Conservation (phyloP, 305 asterid genomes). For the Stenogyne calaminthoides region DNA sequence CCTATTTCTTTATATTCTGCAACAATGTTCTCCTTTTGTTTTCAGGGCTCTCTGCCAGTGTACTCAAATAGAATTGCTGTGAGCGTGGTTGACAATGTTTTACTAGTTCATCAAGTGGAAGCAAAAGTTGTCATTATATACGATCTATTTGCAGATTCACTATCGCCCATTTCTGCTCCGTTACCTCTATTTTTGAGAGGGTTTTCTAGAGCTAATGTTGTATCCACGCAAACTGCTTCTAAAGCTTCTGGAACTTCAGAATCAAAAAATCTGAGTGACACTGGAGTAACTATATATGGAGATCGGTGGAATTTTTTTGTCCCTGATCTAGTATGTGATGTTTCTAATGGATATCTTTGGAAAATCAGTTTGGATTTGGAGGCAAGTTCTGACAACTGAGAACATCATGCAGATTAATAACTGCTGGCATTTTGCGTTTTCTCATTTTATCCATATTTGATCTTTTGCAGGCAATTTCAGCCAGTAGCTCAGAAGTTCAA, state of each 20-base stretch:
- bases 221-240: constrained; percentile 49
- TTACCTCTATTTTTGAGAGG: constrained; percentile 91
- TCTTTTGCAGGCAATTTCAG: constrained; percentile 79
- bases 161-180: constrained; percentile 89
- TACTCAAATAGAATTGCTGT: constrained; percentile 74
- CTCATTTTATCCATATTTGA: constrained; percentile 27
- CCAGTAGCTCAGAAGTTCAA: constrained; percentile 90
- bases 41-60: constrained; percentile 89
- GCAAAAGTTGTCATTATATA: constrained; percentile 93
- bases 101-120: constrained; percentile 95
- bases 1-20: constrained; percentile 19
- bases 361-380: constrained; percentile 84
- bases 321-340: constrained; percentile 88
- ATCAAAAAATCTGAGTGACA: constrained; percentile 40
- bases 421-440: constrained; percentile 21
- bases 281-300: constrained; percentile 63
- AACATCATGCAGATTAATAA: constrained; percentile 25
- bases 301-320: constrained; percentile 86
- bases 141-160: constrained; percentile 77
- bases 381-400: constrained; percentile 52
- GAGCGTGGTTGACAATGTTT: constrained; percentile 83
- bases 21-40: constrained; percentile 25
- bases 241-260: constrained; percentile 46
- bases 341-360: constrained; percentile 75
- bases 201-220: constrained; percentile 48